Evolutionary conservation across 441 rosid genomes (phyloP), one percentile per base, ranked within the genome.

Genomic region (Manihot esculenta): DNA sequence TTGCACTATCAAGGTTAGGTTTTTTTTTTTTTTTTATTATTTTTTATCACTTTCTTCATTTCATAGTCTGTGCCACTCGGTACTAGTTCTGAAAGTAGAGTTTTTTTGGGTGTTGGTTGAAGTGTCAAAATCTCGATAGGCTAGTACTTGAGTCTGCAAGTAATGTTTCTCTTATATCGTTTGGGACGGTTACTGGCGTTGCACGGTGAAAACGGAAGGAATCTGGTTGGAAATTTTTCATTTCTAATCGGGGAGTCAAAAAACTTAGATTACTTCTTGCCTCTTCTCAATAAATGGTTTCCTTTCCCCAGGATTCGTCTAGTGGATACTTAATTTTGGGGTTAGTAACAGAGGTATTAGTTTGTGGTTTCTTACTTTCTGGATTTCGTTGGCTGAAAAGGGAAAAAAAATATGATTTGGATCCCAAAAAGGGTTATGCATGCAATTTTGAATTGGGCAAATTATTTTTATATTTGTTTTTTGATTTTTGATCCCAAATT

Each of bases 51-150:
- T 66, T 68, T 61, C 14, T 51, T 62, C 21, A 26, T 54, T 69
- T 33, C 54, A 27, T 56, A 49, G 18, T 66, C 71, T 15, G 55
- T 71, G 24, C 50, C 41, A 71, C 45, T 57, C 10, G 10, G 50
- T 30, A 67, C 62, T 24, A 62, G 59, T 61, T 64, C 71, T 72
- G 64, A 69, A 74, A 63, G 50, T 55, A 30, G 69, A 44, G 56
- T 68, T 66, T 77, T 66, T 77, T 41, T 64, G 11, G 51, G 51
- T 56, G 70, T 75, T 74, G 69, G 86, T 82, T 72, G 44, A 79
- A 76, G 69, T 81, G 85, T 86, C 86, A 72, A 76, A 77, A 53
- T 83, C 74, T 61, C 62, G 77, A 72, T 74, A 21, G 72, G 74
- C 64, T 51, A 41, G 26, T 72, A 50, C 72, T 48, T 58, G 77